Evolutionary conservation across 805 yeast genomes (phyloP).

Genomic region (Hanseniaspora vineae): DNA sequence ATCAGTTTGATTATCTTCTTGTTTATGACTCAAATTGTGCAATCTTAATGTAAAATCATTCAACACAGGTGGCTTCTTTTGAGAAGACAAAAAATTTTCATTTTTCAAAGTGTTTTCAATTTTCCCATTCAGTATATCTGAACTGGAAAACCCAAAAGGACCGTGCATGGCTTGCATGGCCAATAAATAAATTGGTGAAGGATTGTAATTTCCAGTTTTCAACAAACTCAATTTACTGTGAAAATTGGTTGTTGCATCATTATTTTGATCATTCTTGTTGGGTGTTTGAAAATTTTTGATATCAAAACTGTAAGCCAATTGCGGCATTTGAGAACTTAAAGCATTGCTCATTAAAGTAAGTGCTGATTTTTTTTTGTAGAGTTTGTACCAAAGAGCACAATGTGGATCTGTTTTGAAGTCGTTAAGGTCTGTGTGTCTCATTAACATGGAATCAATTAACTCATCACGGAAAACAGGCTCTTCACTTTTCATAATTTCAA

Average conservation of each 20-base stretch:
- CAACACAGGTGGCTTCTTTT: no score
- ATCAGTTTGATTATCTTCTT: no score
- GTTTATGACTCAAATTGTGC: no score
- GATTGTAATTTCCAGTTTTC: no score
- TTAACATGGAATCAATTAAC: not conserved
- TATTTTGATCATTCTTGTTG: not conserved
- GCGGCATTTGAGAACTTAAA: not conserved
- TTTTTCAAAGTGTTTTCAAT: no score
- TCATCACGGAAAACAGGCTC: not conserved
- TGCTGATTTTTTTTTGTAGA: not conserved
- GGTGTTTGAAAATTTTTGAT: not conserved
- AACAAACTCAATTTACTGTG: no score
- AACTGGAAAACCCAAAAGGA: not conserved
- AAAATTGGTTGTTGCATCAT: not conserved
- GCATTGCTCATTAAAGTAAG: not conserved
- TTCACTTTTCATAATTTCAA: not conserved
- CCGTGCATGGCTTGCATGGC: not conserved
- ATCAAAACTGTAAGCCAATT: not conserved
- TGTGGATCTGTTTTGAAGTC: not conserved
- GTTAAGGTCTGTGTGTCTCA: not conserved
- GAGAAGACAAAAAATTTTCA: no score
- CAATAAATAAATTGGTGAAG: not conserved
- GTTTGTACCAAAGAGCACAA: not conserved
- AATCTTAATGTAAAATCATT: no score
- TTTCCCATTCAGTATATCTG: not conserved